Evolutionary conservation across 768 basidiomycete species (phyloP).

Genomic region (Suillus discolor): DNA sequence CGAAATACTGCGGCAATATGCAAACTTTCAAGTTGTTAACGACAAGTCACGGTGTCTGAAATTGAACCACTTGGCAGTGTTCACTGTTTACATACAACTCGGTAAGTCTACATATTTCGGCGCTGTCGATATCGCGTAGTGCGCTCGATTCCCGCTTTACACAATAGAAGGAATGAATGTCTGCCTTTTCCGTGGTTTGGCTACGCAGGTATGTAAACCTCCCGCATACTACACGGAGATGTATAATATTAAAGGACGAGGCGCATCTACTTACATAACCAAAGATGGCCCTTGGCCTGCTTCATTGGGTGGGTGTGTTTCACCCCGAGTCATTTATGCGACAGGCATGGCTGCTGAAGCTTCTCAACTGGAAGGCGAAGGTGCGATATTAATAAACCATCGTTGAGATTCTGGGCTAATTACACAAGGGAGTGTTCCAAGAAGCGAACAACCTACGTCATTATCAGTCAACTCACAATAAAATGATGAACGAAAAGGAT

Average conservation of each 20-base stretch:
- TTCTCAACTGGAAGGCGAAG: too few species aligned
- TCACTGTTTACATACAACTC: too few species aligned
- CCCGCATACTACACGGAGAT: background rate
- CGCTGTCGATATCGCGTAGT: background rate
- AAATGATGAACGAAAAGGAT: slow-evolving; percentile 1
- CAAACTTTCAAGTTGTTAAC: background rate
- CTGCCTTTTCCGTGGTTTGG: background rate
- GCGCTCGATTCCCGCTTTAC: background rate
- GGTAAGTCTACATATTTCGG: too few species aligned
- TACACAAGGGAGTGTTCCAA: too few species aligned
- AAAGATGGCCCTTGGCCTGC: slow-evolving; percentile 53
- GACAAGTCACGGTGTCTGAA: background rate
- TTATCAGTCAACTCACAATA: background rate
- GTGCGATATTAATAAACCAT: too few species aligned
- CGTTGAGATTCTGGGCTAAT: too few species aligned
- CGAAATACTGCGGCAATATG: background rate
- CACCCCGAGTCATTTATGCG: slow-evolving; percentile 59
- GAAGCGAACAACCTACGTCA: background rate
- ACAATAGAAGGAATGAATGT: background rate
- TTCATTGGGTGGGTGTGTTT: slow-evolving; percentile 50
- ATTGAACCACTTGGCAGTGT: background rate
- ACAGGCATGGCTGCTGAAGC: slow-evolving; percentile 24
- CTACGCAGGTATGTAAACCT: background rate
- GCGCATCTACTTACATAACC: slow-evolving; percentile 37
- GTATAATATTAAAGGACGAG: background rate